These are phyloP conservation scores for Polyporus tsugae DNA, from an alignment of 1,284 basidiomycete genomes.

Conservation along the genomic window DNA sequence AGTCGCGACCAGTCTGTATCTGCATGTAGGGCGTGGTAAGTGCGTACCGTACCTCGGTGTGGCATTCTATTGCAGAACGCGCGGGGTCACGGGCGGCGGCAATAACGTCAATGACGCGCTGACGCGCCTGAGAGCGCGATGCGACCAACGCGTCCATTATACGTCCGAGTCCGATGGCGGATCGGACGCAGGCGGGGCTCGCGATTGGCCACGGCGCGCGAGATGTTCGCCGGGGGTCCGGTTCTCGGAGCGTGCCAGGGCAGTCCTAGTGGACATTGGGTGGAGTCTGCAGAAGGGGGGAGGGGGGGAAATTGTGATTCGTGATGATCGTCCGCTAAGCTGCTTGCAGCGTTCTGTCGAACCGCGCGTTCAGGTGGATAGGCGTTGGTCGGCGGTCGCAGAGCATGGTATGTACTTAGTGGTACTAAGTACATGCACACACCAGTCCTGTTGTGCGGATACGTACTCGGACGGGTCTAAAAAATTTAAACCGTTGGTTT, in stretches of 20 bases:
- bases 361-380: neutral
- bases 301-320: too few species aligned
- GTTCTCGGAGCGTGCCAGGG: neutral
- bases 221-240: slow-evolving; percentile 2
- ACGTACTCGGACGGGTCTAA: neutral
- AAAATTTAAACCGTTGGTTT: neutral
- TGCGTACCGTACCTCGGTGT: neutral
- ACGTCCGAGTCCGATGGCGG: slow-evolving; percentile 2
- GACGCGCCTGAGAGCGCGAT: neutral
- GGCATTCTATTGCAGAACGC: neutral
- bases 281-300: neutral
- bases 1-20: neutral
- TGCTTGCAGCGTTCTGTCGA: neutral
- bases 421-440: too few species aligned
- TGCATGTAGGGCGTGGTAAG: too few species aligned
- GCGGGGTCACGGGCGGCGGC: neutral
- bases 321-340: neutral
- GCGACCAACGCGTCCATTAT: too few species aligned
- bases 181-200: neutral
- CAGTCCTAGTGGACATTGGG: neutral
- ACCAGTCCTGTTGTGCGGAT: too few species aligned
- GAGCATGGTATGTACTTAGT: neutral
- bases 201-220: neutral
- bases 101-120: neutral
- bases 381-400: too few species aligned